Percentiles rank a stretch among this genome's conserved stretches.
phyloP scores from a whole-genome alignment of 495 filamentous ascomycete species.

The Astrothelium subdiscretum region DNA sequence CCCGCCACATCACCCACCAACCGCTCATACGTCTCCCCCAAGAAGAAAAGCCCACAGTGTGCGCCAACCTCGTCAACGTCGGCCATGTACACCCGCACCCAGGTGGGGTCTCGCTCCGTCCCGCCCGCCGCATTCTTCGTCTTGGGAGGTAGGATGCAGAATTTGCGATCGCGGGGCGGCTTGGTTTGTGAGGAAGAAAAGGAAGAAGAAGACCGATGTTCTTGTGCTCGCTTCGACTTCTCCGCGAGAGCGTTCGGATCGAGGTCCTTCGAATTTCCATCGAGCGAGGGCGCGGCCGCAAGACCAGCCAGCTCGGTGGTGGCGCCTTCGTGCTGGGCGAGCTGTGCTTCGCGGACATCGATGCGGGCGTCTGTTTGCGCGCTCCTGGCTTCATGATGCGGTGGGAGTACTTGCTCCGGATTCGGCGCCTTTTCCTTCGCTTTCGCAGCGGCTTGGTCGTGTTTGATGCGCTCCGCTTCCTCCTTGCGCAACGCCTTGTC shows the following conservation, averaged over 20 bases:
- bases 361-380: constrained; percentile 10
- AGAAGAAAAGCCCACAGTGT: constrained; percentile 73
- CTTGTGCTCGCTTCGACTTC: no score
- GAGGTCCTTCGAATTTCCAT: no score
- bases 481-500: constrained; percentile 8
- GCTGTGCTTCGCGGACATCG: constrained; percentile 14
- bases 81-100: constrained; percentile 68
- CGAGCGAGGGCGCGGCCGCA: no score
- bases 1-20: constrained; percentile 64
- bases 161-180: constrained; percentile 51
- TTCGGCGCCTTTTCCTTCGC: constrained; percentile 27
- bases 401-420: background rate
- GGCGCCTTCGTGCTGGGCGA: background rate
- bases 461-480: constrained; percentile 16
- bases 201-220: background rate
- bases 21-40: constrained; percentile 53
- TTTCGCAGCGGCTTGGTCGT: constrained; percentile 25
- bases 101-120: constrained; percentile 45
- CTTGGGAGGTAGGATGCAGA: constrained; percentile 58
- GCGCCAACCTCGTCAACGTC: constrained; percentile 76
- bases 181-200: constrained; percentile 21
- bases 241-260: no score
- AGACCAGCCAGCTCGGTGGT: constrained; percentile 7
- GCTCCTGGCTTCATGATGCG: constrained; percentile 5
- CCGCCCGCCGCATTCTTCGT: constrained; percentile 28